Conservation (phyloP, 2,329 filamentous ascomycete genomes). For the Colletotrichum sublineola region DNA sequence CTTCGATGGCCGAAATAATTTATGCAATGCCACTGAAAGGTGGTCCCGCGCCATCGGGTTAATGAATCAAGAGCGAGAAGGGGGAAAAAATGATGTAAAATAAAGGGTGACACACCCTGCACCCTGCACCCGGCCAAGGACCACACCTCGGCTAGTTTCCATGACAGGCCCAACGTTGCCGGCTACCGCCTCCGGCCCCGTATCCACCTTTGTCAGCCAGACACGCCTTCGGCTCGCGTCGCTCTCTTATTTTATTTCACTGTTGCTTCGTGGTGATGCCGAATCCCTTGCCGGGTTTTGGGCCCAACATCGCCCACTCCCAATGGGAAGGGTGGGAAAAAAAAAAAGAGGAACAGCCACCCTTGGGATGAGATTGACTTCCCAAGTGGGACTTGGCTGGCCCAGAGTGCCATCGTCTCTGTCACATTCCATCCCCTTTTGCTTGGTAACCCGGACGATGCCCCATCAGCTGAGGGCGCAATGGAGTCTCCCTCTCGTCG, state of each 20-base stretch:
- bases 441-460: constrained; percentile 40
- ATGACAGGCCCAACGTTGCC: constrained; percentile 8
- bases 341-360: constrained; percentile 14
- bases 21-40: neutral
- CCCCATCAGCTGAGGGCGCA: constrained; percentile 32
- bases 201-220: constrained; percentile 5
- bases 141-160: constrained; percentile 10
- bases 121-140: neutral
- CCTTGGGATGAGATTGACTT: constrained; percentile 1
- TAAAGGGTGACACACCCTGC: neutral
- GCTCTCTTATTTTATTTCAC: neutral
- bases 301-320: neutral
- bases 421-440: constrained; percentile 19
- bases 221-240: constrained; percentile 26
- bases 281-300: constrained; percentile 28
- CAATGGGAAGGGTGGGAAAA: neutral
- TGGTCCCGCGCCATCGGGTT: neutral
- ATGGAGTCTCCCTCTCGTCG: constrained; percentile 26
- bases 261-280: constrained; percentile 24
- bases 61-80: neutral
- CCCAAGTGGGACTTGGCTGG: constrained; percentile 38
- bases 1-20: constrained; percentile 17
- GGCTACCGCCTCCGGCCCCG: constrained; percentile 33
- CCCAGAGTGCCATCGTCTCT: neutral
- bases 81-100: neutral